Percentiles rank a stretch among this genome's conserved stretches.
Conservation (phyloP, 768 basidiomycete genomes). For the Lentinula raphanica region DNA sequence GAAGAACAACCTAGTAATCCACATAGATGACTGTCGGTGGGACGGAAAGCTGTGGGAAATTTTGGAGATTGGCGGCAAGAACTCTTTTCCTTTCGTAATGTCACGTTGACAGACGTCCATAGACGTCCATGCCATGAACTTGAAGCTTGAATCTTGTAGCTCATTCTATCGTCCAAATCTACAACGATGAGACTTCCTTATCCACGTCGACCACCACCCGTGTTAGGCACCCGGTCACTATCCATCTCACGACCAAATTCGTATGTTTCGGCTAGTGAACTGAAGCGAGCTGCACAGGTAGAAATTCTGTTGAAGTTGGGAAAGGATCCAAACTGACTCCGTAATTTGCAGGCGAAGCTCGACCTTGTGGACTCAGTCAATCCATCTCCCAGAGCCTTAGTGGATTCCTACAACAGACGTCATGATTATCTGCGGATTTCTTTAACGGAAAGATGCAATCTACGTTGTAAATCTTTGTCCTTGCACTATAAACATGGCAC, state of each 20-base stretch:
- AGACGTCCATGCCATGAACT: background rate
- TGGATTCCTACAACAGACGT: conserved; percentile 61
- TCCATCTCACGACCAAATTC: background rate
- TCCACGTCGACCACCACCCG: background rate
- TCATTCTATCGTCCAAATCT: no score
- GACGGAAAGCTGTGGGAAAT: background rate
- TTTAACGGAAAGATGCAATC: conserved; percentile 81
- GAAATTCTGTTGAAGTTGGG: background rate
- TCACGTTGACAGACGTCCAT: background rate
- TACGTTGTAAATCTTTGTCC: conserved; percentile 53
- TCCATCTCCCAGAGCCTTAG: conserved; percentile 47
- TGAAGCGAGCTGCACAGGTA: conserved; percentile 3
- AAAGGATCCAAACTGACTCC: background rate
- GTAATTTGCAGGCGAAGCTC: conserved; percentile 44
- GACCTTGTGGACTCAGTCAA: conserved; percentile 42
- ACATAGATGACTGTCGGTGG: background rate
- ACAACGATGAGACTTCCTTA: background rate
- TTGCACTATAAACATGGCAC: background rate
- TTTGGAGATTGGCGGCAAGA: background rate
- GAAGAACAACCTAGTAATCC: background rate
- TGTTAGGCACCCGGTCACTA: background rate
- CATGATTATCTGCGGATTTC: conserved; percentile 90
- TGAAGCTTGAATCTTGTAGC: background rate
- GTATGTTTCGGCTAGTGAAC: background rate
- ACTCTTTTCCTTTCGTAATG: background rate